A percentile compares a stretch with the other conserved stretches of the same genome.
phyloP scores from a whole-genome alignment of 306 rosid genomes.

The Quercus alba region DNA sequence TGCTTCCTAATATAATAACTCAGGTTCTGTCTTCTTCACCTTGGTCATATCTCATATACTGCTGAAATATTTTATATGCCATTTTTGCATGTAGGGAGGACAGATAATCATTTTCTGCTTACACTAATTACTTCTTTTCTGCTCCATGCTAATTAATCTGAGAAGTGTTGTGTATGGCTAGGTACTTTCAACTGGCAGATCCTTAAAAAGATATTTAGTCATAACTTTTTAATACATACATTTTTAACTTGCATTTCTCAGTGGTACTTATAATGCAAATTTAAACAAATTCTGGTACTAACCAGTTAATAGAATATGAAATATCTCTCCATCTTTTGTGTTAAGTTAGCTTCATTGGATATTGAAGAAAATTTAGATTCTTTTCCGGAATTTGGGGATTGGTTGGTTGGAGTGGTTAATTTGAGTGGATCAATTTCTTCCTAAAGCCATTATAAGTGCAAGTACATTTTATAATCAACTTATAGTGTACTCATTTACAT shows the following conservation, averaged over 20 bases:
- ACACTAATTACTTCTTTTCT: background rate
- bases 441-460: no score
- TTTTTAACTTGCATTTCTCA: background rate
- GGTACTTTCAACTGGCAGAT: background rate
- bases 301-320: background rate
- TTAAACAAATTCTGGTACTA: background rate
- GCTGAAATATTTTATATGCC: background rate
- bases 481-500: no score
- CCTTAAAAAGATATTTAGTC: background rate
- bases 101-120: background rate
- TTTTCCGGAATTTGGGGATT: background rate
- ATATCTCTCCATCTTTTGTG: background rate
- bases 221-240: background rate
- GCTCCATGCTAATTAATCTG: background rate
- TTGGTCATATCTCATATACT: background rate
- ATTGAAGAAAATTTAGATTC: background rate
- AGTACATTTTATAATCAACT: no score
- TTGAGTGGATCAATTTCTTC: background rate
- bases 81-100: background rate
- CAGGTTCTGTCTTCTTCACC: constrained; percentile 53
- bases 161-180: background rate
- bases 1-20: constrained; percentile 96
- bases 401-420: background rate
- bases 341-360: background rate
- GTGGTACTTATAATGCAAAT: background rate